Base-by-base conservation (phyloP, 169 alveolate genomes). In the Plasmodium coatneyi region DNA sequence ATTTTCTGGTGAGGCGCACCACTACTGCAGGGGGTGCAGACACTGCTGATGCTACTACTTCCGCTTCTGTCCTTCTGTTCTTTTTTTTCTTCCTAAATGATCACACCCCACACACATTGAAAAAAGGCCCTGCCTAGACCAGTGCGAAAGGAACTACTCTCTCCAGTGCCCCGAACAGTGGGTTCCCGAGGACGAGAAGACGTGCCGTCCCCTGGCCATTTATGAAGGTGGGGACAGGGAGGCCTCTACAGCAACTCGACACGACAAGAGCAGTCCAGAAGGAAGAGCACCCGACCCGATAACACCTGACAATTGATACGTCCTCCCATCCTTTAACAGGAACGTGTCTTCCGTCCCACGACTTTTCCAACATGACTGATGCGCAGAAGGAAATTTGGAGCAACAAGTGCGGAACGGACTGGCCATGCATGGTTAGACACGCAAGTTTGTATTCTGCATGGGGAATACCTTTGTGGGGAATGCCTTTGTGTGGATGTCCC, bases 371-470 rank as follows among this genome's bases (percentile, higher is more conserved):
- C 16, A 79, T 89, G 82, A 89, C 89, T 56, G 32, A 79, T 76
- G 71, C 80, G 2, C 94, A 89, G 14, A 89, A 89, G 71, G 83
- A 89, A 78, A 89, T 89, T 1, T 89, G 94, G 94, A 70, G 94
- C 36, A 89, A 89, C 76, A 89, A 79, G 16, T 89, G 94, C 71
- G 81, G 34, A 32, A 43, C 90, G n/a, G 30, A 46, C 4, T 89
- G 94, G 94, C 94, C 94, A 36, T 89, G 94, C 83, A 89, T 79
- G 49, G 94, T 89, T 56, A 89, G 19, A 79, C 19, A 10, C n/a
- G 66, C 28, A 71, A 25, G 25, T 16, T 19, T 22, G 5, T 25
- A 3, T 19, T 2, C 25, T 34, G 54, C 25, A 83, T 36, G 43
- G 60, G 34, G 78, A 16, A 84, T 22, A 41, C 9, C 46, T 3